Conservation (phyloP, 208 protist species). For the Leishmania arabica region DNA sequence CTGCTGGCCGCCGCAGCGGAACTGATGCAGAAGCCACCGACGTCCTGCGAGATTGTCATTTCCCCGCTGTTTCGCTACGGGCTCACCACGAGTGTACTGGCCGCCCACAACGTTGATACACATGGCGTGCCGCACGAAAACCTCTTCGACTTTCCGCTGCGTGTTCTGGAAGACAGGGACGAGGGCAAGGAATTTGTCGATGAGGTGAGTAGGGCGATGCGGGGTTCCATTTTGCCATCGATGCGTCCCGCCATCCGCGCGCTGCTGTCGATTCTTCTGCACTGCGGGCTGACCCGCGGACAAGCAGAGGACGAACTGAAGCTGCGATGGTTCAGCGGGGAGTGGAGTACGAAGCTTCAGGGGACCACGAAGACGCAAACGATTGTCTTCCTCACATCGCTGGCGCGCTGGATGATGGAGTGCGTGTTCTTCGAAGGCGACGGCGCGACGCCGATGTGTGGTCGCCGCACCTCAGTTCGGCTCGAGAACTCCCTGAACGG, state of each 20-base stretch:
- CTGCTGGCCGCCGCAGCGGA: slow-evolving; percentile 50
- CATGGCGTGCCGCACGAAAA: slow-evolving; percentile 28
- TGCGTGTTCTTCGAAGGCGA: slow-evolving; percentile 48
- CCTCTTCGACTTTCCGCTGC: slow-evolving; percentile 38
- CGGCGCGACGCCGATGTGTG: slow-evolving; percentile 20
- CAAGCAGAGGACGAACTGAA: slow-evolving; percentile 85
- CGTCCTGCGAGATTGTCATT: slow-evolving; percentile 36
- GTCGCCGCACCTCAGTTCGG: slow-evolving; percentile 35
- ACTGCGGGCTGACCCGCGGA: slow-evolving; percentile 59
- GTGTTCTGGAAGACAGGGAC: slow-evolving; percentile 59
- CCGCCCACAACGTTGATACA: slow-evolving; percentile 52
- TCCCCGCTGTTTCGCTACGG: slow-evolving; percentile 71
- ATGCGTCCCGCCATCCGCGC: slow-evolving; percentile 86
- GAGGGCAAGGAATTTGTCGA: slow-evolving; percentile 72
- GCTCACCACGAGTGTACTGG: slow-evolving; percentile 53
- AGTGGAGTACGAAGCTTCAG: slow-evolving; percentile 86
- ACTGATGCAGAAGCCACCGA: slow-evolving; percentile 35
- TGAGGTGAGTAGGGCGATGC: slow-evolving; percentile 69
- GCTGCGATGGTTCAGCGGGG: slow-evolving; percentile 85
- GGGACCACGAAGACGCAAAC: slow-evolving; percentile 58
- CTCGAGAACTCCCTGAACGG: slow-evolving; percentile 45
- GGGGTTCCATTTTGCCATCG: slow-evolving; percentile 58
- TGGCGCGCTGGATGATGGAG: slow-evolving; percentile 74
- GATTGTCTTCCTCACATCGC: slow-evolving; percentile 51
- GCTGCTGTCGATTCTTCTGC: slow-evolving; percentile 83